These are phyloP conservation scores for Calonectria ilicicola DNA, from an alignment of 2,329 filamentous ascomycete species.

Conservation along the genomic window DNA sequence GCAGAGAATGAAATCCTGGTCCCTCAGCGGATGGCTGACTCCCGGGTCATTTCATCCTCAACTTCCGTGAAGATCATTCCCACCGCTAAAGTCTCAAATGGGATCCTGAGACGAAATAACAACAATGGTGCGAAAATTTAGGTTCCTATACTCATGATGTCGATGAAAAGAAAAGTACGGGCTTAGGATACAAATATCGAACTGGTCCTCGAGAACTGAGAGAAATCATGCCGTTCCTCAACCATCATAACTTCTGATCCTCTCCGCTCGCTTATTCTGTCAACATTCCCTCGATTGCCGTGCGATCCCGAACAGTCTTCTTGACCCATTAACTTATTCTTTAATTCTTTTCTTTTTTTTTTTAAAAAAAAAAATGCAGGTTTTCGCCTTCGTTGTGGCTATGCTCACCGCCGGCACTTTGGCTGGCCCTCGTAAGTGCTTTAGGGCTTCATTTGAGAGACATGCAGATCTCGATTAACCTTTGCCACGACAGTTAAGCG, in stretches of 20 bases:
- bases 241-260: conserved; percentile 19
- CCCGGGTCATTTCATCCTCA: not conserved
- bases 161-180: not conserved
- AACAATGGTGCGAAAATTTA: not conserved
- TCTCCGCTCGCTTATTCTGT: conserved; percentile 6
- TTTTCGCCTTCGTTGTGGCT: conserved; percentile 59
- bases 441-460: not conserved
- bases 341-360: conserved; percentile 18
- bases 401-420: conserved; percentile 60
- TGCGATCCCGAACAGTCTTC: not conserved
- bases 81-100: conserved; percentile 12
- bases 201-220: not conserved
- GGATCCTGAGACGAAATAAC: conserved; percentile 16
- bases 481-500: conserved; percentile 25
- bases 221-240: not conserved
- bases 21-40: not conserved
- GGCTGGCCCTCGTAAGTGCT: conserved; percentile 50
- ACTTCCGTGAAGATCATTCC: conserved; percentile 2
- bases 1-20: not conserved
- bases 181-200: conserved; percentile 21
- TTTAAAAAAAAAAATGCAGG: conserved; percentile 70
- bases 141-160: not conserved
- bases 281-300: not conserved
- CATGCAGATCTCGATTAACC: conserved; percentile 17
- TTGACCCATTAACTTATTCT: conserved; percentile 16